These are phyloP conservation scores for Debaryomyces subglobosus DNA, from an alignment of 1,139 yeast genomes.

Conservation along the genomic window DNA sequence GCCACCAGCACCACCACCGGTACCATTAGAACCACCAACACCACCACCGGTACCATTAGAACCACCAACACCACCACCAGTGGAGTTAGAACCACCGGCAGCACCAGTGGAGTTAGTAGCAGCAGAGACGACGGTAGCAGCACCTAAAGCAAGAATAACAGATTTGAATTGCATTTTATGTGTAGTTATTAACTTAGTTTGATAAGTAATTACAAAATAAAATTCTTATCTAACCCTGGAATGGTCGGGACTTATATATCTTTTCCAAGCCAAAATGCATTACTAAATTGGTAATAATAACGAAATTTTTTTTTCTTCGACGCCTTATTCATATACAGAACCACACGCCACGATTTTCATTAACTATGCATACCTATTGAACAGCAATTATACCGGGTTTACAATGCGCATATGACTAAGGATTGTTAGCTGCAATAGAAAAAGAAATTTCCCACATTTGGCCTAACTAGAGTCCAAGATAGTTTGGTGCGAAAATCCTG, in stretches of 20 bases:
- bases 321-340: conserved; percentile 8
- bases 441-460: conserved; percentile 5
- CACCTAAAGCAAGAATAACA: conserved; percentile 48
- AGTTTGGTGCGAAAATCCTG: neutral
- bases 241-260: conserved; percentile 6
- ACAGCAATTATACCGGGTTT: conserved; percentile 3
- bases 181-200: conserved; percentile 4
- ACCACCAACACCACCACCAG: conserved; percentile 21
- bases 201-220: neutral
- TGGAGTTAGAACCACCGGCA: conserved; percentile 29
- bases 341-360: conserved; percentile 8
- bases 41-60: conserved; percentile 34
- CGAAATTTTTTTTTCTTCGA: conserved; percentile 4
- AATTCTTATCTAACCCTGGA: conserved; percentile 1
- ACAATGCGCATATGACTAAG: conserved; percentile 5
- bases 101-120: conserved; percentile 46
- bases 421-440: neutral
- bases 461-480: neutral
- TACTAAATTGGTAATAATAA: conserved; percentile 10
- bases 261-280: conserved; percentile 4
- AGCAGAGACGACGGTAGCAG: conserved; percentile 47
- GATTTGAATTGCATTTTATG: conserved; percentile 49
- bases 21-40: conserved; percentile 17
- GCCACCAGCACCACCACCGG: conserved; percentile 27
- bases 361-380: neutral